Evolutionary conservation across 768 basidiomycete genomes (phyloP).

Genomic region (Lactifluus pinguis): DNA sequence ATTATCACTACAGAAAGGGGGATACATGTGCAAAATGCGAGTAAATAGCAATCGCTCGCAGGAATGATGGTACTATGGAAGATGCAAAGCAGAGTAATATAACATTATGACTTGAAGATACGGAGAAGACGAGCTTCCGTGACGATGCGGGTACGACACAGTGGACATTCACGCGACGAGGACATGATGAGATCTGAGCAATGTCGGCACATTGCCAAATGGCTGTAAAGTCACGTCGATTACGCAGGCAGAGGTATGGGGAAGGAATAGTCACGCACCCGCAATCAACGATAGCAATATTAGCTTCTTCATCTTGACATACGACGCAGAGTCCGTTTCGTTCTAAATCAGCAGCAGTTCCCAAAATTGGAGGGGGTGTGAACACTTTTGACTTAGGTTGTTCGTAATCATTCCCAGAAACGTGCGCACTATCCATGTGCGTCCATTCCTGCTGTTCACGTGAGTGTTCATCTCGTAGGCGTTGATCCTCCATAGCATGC

Average conservation of each 20-base stretch:
- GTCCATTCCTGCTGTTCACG: constrained; percentile 18
- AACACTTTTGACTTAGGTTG: constrained; percentile 18
- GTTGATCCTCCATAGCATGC: constrained; percentile 23
- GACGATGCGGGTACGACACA: constrained; percentile 83
- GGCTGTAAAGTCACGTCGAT: constrained; percentile 34
- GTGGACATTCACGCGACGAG: constrained; percentile 78
- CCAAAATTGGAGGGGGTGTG: constrained; percentile 24
- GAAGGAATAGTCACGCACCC: constrained; percentile 46
- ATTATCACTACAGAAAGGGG: background rate
- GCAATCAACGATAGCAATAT: constrained; percentile 90
- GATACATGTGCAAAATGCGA: background rate
- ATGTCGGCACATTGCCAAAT: constrained; percentile 66
- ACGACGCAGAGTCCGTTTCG: constrained; percentile 79
- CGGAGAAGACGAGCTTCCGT: constrained; percentile 73
- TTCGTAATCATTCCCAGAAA: background rate
- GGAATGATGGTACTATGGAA: background rate
- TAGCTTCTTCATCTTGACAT: constrained; percentile 92
- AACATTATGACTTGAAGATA: constrained; percentile 48
- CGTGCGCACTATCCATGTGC: background rate
- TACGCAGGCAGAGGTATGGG: background rate
- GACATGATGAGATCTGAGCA: constrained; percentile 76
- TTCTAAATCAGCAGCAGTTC: constrained; percentile 34
- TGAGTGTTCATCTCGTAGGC: constrained; percentile 23
- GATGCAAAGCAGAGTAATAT: background rate
- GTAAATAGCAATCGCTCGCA: background rate